These are phyloP conservation scores for Microdochium nivale DNA, from an alignment of 2,329 filamentous ascomycete genomes.

Conservation along the genomic window DNA sequence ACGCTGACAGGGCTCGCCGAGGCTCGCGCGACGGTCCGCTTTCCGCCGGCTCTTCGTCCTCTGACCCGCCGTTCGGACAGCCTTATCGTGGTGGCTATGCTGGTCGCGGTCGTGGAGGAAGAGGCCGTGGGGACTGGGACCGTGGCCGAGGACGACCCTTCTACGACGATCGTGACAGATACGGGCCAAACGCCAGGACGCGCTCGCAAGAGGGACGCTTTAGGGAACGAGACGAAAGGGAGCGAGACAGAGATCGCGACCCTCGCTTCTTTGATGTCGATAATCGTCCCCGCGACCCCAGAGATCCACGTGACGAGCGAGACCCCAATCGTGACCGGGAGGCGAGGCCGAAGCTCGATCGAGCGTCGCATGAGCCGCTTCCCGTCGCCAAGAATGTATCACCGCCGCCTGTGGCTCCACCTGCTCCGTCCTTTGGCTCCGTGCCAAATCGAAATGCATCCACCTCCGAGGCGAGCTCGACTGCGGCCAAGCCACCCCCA, in stretches of 20 bases:
- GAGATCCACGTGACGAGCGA: slow-evolving; percentile 42
- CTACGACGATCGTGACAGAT: slow-evolving; percentile 53
- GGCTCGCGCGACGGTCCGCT: slow-evolving; percentile 66
- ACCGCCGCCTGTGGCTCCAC: slow-evolving; percentile 47
- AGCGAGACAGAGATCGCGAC: slow-evolving; percentile 25
- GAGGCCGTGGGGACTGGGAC: slow-evolving; percentile 49
- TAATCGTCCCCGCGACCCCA: slow-evolving; percentile 29
- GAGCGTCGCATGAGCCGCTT: slow-evolving; percentile 40
- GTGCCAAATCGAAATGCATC: slow-evolving; percentile 37
- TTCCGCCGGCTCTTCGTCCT: slow-evolving; percentile 62
- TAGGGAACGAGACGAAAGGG: slow-evolving; percentile 37
- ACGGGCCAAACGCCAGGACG: slow-evolving; percentile 40
- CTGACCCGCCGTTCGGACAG: slow-evolving; percentile 53
- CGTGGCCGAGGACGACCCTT: slow-evolving; percentile 39
- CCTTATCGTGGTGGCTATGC: slow-evolving; percentile 49
- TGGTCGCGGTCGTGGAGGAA: slow-evolving; percentile 32
- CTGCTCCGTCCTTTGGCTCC: slow-evolving; percentile 49
- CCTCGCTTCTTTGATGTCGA: slow-evolving; percentile 26
- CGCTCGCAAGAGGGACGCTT: slow-evolving; percentile 58
- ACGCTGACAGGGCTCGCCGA: slow-evolving; percentile 58
- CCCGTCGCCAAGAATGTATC: slow-evolving; percentile 42
- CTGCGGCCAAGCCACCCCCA: slow-evolving; percentile 40
- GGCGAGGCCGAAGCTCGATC: slow-evolving; percentile 39
- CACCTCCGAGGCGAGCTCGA: slow-evolving; percentile 23
- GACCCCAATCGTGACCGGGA: slow-evolving; percentile 15